Percentiles rank a stretch among this genome's conserved stretches.
Conservation (phyloP, 768 basidiomycete species). For the Punctularia strigosozonata region DNA sequence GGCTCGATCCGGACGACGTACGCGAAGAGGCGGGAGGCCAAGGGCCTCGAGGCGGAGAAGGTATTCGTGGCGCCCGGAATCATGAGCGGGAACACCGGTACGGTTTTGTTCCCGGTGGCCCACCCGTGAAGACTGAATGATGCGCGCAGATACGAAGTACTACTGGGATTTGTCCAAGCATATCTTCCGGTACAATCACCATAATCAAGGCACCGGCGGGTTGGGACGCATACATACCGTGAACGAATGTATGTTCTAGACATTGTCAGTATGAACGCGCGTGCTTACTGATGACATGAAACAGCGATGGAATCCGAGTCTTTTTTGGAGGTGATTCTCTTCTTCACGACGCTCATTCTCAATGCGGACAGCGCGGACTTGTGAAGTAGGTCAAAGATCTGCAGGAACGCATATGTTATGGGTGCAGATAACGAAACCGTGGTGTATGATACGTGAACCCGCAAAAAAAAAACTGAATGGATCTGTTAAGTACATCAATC, state of each 20-base stretch:
- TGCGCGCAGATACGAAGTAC: constrained; percentile 25
- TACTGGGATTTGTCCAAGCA: constrained; percentile 37
- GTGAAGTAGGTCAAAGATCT: too few species aligned
- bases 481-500: too few species aligned
- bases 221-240: constrained; percentile 24
- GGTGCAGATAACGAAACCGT: too few species aligned
- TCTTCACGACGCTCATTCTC: constrained; percentile 52
- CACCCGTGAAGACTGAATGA: neutral
- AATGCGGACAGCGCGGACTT: constrained; percentile 44
- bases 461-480: too few species aligned
- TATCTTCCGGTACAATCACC: constrained; percentile 57
- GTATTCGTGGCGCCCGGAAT: too few species aligned
- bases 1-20: constrained; percentile 16
- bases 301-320: constrained; percentile 36
- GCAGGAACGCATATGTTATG: too few species aligned
- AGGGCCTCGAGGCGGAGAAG: too few species aligned
- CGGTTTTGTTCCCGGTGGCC: constrained; percentile 3
- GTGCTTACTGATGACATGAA: neutral
- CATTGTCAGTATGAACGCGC: constrained; percentile 6
- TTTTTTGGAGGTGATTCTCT: constrained; percentile 54
- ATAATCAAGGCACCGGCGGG: constrained; percentile 11
- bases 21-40: too few species aligned
- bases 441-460: too few species aligned
- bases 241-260: constrained; percentile 16
- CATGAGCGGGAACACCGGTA: constrained; percentile 10